Evolutionary conservation across 2,329 filamentous ascomycete species (phyloP).

Genomic region (Ilyonectria destructans): DNA sequence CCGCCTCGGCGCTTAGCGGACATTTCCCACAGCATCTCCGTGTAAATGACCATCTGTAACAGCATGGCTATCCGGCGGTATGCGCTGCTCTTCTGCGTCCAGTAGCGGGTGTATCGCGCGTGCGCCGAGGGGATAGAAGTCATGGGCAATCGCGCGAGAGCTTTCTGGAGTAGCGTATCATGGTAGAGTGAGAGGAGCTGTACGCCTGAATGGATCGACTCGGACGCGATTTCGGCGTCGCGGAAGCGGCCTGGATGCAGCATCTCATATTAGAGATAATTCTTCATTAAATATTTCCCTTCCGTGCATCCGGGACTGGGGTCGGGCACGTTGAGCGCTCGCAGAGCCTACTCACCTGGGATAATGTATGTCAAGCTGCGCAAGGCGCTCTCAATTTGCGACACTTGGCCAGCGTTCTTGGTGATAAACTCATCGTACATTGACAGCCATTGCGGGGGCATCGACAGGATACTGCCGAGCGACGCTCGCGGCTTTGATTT

Average conservation of each 20-base stretch:
- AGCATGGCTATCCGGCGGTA: slow-evolving; percentile 88
- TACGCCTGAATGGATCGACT: slow-evolving; percentile 90
- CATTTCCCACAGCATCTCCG: slow-evolving; percentile 98
- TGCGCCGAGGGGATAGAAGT: slow-evolving; percentile 71
- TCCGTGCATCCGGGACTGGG: not conserved
- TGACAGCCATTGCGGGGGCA: slow-evolving; percentile 77
- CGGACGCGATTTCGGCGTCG: slow-evolving; percentile 95
- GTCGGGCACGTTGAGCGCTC: not conserved
- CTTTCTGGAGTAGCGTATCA: slow-evolving; percentile 84
- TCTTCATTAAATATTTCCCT: not conserved
- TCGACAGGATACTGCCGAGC: slow-evolving; percentile 63
- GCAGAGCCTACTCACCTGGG: slow-evolving; percentile 71
- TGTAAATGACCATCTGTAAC: slow-evolving; percentile 93
- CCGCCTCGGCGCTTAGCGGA: slow-evolving; percentile 88
- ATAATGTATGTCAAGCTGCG: slow-evolving; percentile 97
- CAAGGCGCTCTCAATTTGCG: slow-evolving; percentile 94
- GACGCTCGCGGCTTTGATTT: slow-evolving; percentile 44
- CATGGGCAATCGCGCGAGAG: slow-evolving; percentile 72
- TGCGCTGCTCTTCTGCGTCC: slow-evolving; percentile 74
- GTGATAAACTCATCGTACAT: slow-evolving; percentile 93
- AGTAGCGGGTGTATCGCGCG: slow-evolving; percentile 78
- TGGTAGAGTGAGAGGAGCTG: slow-evolving; percentile 95
- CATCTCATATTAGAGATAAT: slow-evolving; percentile 22
- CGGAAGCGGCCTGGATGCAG: slow-evolving; percentile 79
- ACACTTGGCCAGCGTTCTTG: slow-evolving; percentile 93